Conservation (phyloP, 306 rosid species). For the Lagenaria siceraria region DNA sequence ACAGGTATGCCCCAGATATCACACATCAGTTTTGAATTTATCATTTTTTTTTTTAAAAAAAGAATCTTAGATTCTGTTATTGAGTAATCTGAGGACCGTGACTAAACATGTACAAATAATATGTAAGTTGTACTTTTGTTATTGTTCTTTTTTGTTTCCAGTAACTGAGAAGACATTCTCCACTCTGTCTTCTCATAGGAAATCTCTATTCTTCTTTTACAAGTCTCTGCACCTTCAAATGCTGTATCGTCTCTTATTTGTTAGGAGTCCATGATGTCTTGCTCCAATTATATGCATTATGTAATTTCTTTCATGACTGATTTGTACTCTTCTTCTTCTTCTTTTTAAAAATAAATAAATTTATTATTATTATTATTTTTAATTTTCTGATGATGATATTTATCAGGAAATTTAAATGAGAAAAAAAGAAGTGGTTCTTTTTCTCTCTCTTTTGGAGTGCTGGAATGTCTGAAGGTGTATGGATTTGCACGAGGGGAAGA, state of each 20-base stretch:
- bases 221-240: background rate
- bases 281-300: background rate
- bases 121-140: background rate
- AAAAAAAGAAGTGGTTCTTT: background rate
- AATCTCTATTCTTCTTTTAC: background rate
- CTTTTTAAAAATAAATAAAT: too few relatives aligned
- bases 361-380: too few relatives aligned
- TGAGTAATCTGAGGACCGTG: background rate
- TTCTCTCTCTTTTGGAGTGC: background rate
- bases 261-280: background rate
- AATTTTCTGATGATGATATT: background rate
- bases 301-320: background rate
- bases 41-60: background rate
- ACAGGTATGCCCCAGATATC: slow-evolving; percentile 48
- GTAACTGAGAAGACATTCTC: background rate
- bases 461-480: background rate
- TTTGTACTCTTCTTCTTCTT: background rate
- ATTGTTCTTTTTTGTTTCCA: background rate
- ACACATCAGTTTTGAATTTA: background rate
- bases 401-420: background rate
- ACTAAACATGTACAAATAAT: background rate
- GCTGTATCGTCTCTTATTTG: background rate
- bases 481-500: background rate
- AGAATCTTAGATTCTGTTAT: background rate
- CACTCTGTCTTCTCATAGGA: background rate